These are phyloP conservation scores for Boletus sensibilis DNA, from an alignment of 768 basidiomycete genomes.

Conservation along the genomic window DNA sequence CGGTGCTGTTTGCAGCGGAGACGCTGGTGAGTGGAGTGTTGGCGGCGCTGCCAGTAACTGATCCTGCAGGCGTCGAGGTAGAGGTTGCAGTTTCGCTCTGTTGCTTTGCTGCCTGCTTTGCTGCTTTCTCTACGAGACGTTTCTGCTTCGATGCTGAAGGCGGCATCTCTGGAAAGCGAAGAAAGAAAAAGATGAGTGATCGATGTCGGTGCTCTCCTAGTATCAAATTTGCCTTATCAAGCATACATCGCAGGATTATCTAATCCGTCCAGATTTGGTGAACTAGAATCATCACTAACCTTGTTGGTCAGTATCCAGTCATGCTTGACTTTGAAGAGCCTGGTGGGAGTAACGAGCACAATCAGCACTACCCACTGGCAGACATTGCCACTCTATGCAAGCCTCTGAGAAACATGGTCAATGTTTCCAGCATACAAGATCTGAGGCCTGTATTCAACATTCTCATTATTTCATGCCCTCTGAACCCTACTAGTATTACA, in stretches of 20 bases:
- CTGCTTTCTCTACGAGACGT: constrained; percentile 91
- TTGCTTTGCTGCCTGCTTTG: constrained; percentile 68
- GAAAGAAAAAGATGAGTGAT: constrained; percentile 21
- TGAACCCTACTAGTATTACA: not conserved
- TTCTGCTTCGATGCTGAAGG: constrained; percentile 89
- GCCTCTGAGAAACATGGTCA: not conserved
- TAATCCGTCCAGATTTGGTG: constrained; percentile 22
- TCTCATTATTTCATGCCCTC: too few relatives aligned
- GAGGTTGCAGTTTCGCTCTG: constrained; percentile 44
- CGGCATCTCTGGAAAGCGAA: constrained; percentile 46
- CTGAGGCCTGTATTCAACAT: too few relatives aligned
- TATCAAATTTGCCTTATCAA: constrained; percentile 22
- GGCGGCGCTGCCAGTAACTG: constrained; percentile 57
- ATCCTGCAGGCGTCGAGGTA: constrained; percentile 62
- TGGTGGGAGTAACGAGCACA: not conserved
- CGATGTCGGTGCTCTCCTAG: constrained; percentile 23
- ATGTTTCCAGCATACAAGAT: not conserved
- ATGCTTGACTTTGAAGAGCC: not conserved
- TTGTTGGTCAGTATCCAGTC: not conserved
- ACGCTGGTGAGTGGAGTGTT: constrained; percentile 83
- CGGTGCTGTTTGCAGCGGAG: constrained; percentile 76
- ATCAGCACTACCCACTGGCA: too few relatives aligned
- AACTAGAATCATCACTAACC: not conserved
- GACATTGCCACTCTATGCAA: not conserved
- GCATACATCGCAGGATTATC: constrained; percentile 18